Percentiles rank a stretch among this genome's conserved stretches.
Evolutionary conservation across 257 asterid species (phyloP).

Genomic region (Solanum ossicruentum): DNA sequence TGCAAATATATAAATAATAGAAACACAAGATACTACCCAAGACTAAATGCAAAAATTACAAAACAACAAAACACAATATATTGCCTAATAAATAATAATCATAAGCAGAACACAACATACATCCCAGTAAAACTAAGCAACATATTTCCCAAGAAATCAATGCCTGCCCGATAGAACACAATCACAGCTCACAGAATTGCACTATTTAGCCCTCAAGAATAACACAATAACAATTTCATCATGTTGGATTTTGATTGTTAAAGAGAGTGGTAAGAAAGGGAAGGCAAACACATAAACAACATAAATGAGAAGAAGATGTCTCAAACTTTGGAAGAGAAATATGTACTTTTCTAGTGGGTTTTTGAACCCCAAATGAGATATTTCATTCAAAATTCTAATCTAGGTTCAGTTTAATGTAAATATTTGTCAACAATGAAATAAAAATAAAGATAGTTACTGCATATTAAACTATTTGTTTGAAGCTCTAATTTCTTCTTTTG

Average conservation of each 20-base stretch:
- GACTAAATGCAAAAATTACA: no score
- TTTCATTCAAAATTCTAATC: not conserved
- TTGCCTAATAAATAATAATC: no score
- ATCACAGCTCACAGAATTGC: no score
- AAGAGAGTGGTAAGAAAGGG: not conserved
- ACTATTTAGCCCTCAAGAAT: no score
- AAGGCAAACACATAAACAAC: conserved; percentile 21
- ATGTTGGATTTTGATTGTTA: not conserved
- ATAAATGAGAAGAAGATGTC: conserved; percentile 13
- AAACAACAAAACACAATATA: no score
- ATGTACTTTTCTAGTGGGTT: not conserved
- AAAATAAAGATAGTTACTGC: not conserved
- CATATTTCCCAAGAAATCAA: no score
- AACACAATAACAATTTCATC: no score
- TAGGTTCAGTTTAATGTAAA: not conserved
- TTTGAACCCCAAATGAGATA: not conserved
- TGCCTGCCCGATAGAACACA: no score
- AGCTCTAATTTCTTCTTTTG: not conserved
- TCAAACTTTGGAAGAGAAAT: conserved; percentile 1
- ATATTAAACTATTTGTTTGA: not conserved
- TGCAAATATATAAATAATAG: no score
- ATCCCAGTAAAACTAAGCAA: no score
- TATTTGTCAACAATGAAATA: not conserved
- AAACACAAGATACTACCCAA: no score
- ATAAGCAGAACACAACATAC: no score